Percentiles rank a stretch among this genome's conserved stretches.
These are phyloP conservation scores for Dalbergia oliveri DNA, from an alignment of 306 rosid genomes.

Conservation along the genomic window DNA sequence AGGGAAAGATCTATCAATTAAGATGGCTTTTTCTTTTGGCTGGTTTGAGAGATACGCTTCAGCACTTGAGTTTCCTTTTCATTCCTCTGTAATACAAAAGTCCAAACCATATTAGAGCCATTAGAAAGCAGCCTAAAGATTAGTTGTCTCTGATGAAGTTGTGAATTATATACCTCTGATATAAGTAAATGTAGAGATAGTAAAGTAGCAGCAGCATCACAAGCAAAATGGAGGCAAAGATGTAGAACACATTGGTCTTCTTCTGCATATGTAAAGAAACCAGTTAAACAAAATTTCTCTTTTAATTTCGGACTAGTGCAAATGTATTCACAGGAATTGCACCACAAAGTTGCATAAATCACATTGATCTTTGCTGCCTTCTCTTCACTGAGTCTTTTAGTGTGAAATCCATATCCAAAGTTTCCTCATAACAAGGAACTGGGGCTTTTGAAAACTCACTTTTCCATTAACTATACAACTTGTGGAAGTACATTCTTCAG, in stretches of 20 bases:
- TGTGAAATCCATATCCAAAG: constrained; percentile 18
- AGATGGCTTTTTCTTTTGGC: constrained; percentile 75
- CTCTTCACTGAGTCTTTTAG: constrained; percentile 3
- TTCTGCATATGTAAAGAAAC: constrained; percentile 57
- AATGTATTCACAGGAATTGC: constrained; percentile 16
- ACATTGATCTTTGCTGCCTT: constrained; percentile 38
- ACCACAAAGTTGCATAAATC: constrained; percentile 23
- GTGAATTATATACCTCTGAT: constrained; percentile 62
- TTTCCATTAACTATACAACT: constrained; percentile 7
- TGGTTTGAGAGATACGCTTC: constrained; percentile 63
- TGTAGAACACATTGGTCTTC: constrained; percentile 60
- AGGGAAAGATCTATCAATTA: constrained; percentile 41
- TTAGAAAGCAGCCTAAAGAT: constrained; percentile 29
- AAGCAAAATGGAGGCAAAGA: constrained; percentile 61
- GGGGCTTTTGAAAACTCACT: not conserved
- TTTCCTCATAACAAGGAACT: constrained; percentile 12
- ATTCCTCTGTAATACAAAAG: constrained; percentile 64
- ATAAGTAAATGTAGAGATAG: constrained; percentile 69
- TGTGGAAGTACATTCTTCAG: constrained; percentile 10
- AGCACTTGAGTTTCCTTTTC: constrained; percentile 60
- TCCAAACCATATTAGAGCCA: constrained; percentile 25
- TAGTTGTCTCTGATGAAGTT: constrained; percentile 28
- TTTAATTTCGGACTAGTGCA: constrained; percentile 10
- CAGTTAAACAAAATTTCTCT: constrained; percentile 17
- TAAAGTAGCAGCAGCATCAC: constrained; percentile 62